phyloP scores from a whole-genome alignment of 176 grass and related monocot species.

The Triticum monococcum region DNA sequence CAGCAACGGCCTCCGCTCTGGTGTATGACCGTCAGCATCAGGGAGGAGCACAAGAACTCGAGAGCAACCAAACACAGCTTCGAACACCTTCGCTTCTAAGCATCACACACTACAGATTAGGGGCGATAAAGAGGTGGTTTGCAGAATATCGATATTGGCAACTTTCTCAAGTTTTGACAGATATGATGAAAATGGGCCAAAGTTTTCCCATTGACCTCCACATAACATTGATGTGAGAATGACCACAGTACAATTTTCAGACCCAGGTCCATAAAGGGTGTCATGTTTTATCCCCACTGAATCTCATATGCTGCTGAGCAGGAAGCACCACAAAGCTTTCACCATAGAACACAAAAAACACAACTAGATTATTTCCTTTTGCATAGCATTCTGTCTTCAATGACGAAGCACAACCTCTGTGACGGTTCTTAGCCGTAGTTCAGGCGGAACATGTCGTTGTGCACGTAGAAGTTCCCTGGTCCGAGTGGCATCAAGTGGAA shows the following conservation, averaged over 20 bases:
- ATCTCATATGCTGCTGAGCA: not conserved
- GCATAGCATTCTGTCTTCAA: not conserved
- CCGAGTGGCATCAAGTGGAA: constrained; percentile 60
- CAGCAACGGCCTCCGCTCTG: not conserved
- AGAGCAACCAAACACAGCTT: too few relatives aligned
- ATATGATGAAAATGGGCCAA: not conserved
- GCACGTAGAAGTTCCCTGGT: constrained; percentile 58
- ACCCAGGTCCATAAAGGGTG: not conserved
- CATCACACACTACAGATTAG: too few relatives aligned
- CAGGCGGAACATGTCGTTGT: constrained; percentile 65
- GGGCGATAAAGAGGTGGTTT: too few relatives aligned
- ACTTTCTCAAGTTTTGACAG: too few relatives aligned
- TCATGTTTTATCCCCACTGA: not conserved
- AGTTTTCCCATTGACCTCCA: not conserved
- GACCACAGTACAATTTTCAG: not conserved
- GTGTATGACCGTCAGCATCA: not conserved
- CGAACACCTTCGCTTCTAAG: too few relatives aligned
- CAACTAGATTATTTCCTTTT: not conserved
- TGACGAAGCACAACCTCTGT: not conserved
- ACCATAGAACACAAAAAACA: not conserved
- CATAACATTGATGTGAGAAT: not conserved
- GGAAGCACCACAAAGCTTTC: not conserved
- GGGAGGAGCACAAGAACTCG: not conserved
- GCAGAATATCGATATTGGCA: too few relatives aligned
- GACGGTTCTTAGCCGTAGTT: constrained; percentile 47